These are phyloP conservation scores for Penicillium lagena DNA, from an alignment of 495 filamentous ascomycete genomes.

Conservation along the genomic window DNA sequence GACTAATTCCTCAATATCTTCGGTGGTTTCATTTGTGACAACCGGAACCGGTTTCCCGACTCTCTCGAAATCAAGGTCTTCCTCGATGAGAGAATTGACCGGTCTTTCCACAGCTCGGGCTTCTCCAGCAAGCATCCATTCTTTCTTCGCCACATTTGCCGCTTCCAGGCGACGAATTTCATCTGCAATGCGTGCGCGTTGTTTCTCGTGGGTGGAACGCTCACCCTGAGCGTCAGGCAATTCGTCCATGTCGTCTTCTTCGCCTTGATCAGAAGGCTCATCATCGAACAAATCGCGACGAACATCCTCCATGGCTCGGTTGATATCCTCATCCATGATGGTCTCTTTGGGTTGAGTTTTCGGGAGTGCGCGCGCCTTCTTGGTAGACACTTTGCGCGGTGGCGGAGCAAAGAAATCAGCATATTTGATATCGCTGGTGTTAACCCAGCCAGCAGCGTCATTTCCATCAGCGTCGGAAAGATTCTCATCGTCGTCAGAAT, in stretches of 20 bases:
- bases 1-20: constrained; percentile 89
- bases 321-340: constrained; percentile 54
- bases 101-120: constrained; percentile 76
- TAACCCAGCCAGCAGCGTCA: constrained; percentile 47
- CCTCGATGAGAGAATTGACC: constrained; percentile 84
- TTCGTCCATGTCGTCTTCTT: constrained; percentile 32
- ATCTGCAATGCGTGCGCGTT: constrained; percentile 75
- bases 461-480: constrained; percentile 29
- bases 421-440: constrained; percentile 83
- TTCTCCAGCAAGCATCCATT: constrained; percentile 89
- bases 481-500: constrained; percentile 49
- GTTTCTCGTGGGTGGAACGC: constrained; percentile 78
- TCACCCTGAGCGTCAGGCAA: constrained; percentile 42
- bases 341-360: constrained; percentile 42
- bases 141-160: constrained; percentile 81
- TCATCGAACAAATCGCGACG: constrained; percentile 92
- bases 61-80: constrained; percentile 93
- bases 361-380: constrained; percentile 35
- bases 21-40: constrained; percentile 87
- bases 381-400: constrained; percentile 57
- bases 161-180: constrained; percentile 89
- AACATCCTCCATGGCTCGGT: constrained; percentile 85
- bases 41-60: constrained; percentile 93
- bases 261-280: constrained; percentile 46
- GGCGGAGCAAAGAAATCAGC: constrained; percentile 88